These are phyloP conservation scores for Effrenium voratum DNA, from an alignment of 73 alveolate genomes.

Conservation along the genomic window DNA sequence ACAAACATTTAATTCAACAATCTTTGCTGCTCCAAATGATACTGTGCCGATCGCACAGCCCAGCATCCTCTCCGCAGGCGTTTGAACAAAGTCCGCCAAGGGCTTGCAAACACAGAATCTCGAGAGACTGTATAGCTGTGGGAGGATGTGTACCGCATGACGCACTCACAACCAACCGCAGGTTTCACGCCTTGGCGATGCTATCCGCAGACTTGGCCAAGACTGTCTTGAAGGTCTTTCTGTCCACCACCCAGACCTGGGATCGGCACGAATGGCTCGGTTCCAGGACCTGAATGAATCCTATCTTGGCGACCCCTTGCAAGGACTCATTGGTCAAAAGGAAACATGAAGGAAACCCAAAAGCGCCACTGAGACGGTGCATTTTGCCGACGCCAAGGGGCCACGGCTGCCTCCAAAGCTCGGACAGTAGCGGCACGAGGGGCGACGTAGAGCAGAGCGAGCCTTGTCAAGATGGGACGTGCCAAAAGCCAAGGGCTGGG, in stretches of 20 bases:
- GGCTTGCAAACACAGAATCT: too few relatives aligned
- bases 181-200: conserved; percentile 81
- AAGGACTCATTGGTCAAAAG: not conserved
- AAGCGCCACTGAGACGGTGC: too few relatives aligned
- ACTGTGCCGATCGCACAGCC: too few relatives aligned
- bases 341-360: not conserved
- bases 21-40: too few relatives aligned
- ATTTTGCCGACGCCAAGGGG: conserved; percentile 45
- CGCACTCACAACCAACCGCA: too few relatives aligned
- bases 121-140: too few relatives aligned
- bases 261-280: not conserved
- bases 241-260: conserved; percentile 89
- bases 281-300: not conserved
- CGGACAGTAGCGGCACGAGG: conserved; percentile 89
- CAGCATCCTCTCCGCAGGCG: too few relatives aligned
- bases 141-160: too few relatives aligned
- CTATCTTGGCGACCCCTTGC: not conserved
- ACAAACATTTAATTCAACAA: too few relatives aligned
- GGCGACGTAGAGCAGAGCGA: conserved; percentile 77
- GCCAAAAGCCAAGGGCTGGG: too few relatives aligned
- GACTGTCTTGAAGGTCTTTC: conserved; percentile 73
- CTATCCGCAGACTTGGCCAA: conserved; percentile 73
- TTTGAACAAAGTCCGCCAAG: too few relatives aligned
- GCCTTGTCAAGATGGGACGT: too few relatives aligned
- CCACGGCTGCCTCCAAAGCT: conserved; percentile 75